Conservation (phyloP, 208 protist genomes). For the Trypanosoma cruzi region DNA sequence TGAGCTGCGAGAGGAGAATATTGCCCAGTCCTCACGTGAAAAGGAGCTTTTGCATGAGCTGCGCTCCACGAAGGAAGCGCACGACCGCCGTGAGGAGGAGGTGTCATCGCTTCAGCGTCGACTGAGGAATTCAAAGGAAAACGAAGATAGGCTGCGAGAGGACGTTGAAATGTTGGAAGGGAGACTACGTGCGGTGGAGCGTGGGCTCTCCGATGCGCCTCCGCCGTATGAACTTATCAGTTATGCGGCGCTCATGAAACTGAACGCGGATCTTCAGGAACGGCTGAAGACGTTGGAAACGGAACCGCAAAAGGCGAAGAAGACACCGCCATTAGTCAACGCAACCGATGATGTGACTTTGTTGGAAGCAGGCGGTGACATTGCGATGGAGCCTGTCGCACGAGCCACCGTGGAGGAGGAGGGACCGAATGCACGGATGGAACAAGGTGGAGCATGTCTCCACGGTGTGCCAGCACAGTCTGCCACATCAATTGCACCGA, state of each 20-base stretch:
- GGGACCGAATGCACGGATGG: not conserved
- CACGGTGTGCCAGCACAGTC: not conserved
- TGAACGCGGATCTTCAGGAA: slow-evolving; percentile 55
- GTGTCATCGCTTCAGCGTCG: slow-evolving; percentile 26
- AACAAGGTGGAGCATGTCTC: not conserved
- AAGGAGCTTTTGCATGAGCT: slow-evolving; percentile 40
- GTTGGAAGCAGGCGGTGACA: not conserved
- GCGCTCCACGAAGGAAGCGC: slow-evolving; percentile 41
- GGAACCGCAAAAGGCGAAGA: slow-evolving; percentile 21
- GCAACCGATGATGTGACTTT: not conserved
- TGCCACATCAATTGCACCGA: not conserved
- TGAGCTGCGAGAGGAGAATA: slow-evolving; percentile 57
- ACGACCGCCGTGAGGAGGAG: slow-evolving; percentile 38
- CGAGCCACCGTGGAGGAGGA: not conserved
- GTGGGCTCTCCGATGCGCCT: slow-evolving; percentile 23
- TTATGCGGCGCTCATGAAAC: slow-evolving; percentile 64
- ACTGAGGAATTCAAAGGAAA: slow-evolving; percentile 28
- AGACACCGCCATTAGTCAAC: not conserved
- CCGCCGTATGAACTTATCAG: slow-evolving; percentile 54
- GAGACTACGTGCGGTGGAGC: slow-evolving; percentile 17
- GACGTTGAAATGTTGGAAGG: slow-evolving; percentile 51
- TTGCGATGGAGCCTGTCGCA: not conserved
- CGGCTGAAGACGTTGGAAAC: slow-evolving; percentile 42
- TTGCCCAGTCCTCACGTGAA: slow-evolving; percentile 42
- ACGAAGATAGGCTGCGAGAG: slow-evolving; percentile 40